Base-by-base conservation (phyloP, 139 green algal genomes). In the Chlamydomonas sphaeroides region DNA sequence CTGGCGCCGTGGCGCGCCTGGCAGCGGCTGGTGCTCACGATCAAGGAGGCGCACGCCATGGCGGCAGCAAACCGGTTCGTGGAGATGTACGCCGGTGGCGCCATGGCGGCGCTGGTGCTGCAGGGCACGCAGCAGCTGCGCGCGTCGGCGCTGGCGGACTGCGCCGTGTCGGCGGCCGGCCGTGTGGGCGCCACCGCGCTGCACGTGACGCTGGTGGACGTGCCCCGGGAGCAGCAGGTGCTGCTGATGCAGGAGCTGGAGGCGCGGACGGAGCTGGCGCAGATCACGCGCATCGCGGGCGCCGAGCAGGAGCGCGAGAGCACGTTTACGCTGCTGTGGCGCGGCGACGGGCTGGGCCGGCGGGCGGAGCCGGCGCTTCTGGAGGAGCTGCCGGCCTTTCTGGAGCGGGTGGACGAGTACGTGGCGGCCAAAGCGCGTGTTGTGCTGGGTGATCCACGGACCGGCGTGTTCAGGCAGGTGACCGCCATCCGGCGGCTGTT, bases 281-380 rank as follows among this genome's bases (percentile, higher is more conserved):
- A 83, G 28, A 36, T 83, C 33, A 83, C 76, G 32, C 62, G 76
- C 25, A 72, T 83, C 65, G 65, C 28, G 26, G 77, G 77, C 5
- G 28, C 35, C 26, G 38, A 72, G 42, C 62, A 84, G 77, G 77
- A 84, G 65, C 65, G 48, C 65, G 49, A 15, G 26, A 84, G 14
- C 77, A 84, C 77, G 8, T 84, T 84, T 30, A 84, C 77, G 26
- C 49, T 74, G 48, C 65, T 84, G 77, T 84, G 77, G 77, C 77
- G 77, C 36, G 65, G 63, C 26, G 77, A 84, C 17, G 77, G 77
- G 1, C 77, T 84, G n/a, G 67, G 65, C 32, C 77, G 77, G 10
- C 77, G 56, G 36, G 35, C 65, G 5, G 77, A 84, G 77, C 65
- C 65, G 20, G 77, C 77, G 14, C 49, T 84, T 65, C 36, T 68